Evolutionary conservation across 2,329 filamentous ascomycete genomes (phyloP), one percentile per base, ranked within the genome.

Genomic region (Fusarium sambucinum): DNA sequence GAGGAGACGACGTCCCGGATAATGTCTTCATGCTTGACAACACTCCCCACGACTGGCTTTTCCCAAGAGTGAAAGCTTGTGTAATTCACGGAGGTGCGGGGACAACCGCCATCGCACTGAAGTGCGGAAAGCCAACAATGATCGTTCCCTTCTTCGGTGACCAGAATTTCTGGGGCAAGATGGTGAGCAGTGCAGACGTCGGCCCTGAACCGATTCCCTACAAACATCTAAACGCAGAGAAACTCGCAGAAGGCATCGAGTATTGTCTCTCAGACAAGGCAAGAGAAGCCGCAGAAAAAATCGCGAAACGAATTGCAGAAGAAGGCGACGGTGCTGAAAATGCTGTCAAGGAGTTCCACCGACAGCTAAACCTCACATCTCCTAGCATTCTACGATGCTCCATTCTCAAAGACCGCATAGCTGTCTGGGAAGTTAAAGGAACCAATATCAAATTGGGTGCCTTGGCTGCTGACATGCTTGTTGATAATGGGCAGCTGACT

Each of bases 61-160:
- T 93, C 66, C 89, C 89, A 0, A 82, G 82, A 30, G 87, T 92
- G 6, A 81, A 81, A 44, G 89, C 88, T 1, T 90, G 90, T 5
- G 87, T 93, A 2, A 91, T 92, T 63, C 91, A 93, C 66, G 91
- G 91, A n/a, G 91, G 91, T 14, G 92, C 92, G 1, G 91, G 91
- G 3, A 94, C 91, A 0, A 92, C 90, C 1, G 91, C 91, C 2
- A 91, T 91, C 46, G 90, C 90, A 2, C 81, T 94, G 32, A 92
- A 91, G 75, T 90, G 86, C 66, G 91, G 86, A 5, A 87, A 86
- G 71, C 91, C 91, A 0, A 92, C 89, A 7, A 90, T 93, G 86
- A 86, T 93, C 27, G 89, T 94, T 3, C 91, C 91, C 0, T 94
- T 94, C 78, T 94, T 94, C 68, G 91, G 91, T 4, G 91, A 94